A percentile compares a stretch with the other conserved stretches of the same genome.
phyloP scores from a whole-genome alignment of 2,329 filamentous ascomycete genomes.

The Calcarisporium arbuscula region DNA sequence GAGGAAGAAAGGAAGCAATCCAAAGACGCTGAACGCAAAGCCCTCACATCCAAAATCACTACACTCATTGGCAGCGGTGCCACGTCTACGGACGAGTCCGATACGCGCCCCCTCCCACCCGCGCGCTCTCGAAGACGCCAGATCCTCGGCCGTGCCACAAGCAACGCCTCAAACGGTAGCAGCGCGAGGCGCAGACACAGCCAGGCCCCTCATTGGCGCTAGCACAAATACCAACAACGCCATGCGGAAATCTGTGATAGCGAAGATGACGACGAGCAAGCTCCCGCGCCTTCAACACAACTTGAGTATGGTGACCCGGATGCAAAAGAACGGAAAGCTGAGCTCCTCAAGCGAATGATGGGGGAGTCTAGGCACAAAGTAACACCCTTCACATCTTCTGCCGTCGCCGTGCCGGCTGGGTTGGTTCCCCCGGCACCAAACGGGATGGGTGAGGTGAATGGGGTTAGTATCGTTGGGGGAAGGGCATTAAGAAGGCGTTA shows the following conservation, averaged over 20 bases:
- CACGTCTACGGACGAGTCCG: too few relatives aligned
- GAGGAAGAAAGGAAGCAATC: slow-evolving; percentile 20
- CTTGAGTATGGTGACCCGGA: slow-evolving; percentile 47
- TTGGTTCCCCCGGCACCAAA: too few relatives aligned
- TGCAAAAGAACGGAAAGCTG: slow-evolving; percentile 35
- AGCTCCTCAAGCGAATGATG: slow-evolving; percentile 40
- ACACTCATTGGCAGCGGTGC: too few relatives aligned
- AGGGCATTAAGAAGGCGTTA: slow-evolving; percentile 17
- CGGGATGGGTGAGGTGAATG: too few relatives aligned
- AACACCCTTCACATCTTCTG: too few relatives aligned
- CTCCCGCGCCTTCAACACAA: slow-evolving; percentile 41
- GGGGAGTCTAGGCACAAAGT: slow-evolving; percentile 15
- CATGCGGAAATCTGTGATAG: slow-evolving; percentile 13
- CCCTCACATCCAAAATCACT: slow-evolving; percentile 33
- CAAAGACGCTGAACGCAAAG: slow-evolving; percentile 31
- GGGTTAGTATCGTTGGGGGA: slow-evolving; percentile 8
- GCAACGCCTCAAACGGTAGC: slow-evolving; percentile 49
- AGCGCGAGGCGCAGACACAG: slow-evolving; percentile 21
- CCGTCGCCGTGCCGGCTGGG: background rate
- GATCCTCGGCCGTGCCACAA: slow-evolving; percentile 52
- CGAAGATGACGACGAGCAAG: slow-evolving; percentile 18
- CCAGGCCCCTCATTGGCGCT: background rate
- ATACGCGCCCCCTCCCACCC: slow-evolving; percentile 6
- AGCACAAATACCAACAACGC: background rate
- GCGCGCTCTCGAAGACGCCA: slow-evolving; percentile 39